Evolutionary conservation across 345 rosid genomes (phyloP).

Genomic region (Linum lewisii): DNA sequence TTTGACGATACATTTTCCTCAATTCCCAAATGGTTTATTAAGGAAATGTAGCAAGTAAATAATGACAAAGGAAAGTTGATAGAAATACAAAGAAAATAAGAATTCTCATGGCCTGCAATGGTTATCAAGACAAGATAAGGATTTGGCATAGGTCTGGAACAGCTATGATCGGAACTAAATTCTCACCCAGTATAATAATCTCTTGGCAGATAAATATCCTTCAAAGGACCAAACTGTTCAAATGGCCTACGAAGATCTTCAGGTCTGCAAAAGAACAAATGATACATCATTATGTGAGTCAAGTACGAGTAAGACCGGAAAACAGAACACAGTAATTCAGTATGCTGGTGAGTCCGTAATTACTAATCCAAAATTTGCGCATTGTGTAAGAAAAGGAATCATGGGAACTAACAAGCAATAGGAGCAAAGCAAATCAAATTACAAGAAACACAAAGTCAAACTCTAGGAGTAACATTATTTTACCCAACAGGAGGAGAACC

Average conservation of each 20-base stretch:
- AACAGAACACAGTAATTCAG: neutral
- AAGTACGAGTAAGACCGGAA: neutral
- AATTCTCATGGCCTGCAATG: neutral
- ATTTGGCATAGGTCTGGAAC: neutral
- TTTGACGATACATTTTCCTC: neutral
- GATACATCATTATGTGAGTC: neutral
- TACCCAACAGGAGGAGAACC: neutral
- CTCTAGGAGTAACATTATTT: neutral
- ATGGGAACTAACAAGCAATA: neutral
- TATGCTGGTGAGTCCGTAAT: neutral
- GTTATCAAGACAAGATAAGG: neutral
- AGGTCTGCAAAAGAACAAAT: neutral
- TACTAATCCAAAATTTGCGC: neutral
- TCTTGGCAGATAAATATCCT: conserved; percentile 3
- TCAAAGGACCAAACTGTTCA: conserved; percentile 5
- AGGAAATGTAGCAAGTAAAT: neutral
- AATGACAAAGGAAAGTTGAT: neutral
- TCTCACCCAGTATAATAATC: conserved; percentile 6
- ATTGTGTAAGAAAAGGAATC: neutral
- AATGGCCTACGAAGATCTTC: conserved; percentile 3
- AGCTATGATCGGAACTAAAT: neutral
- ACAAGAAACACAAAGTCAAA: neutral
- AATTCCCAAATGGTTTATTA: neutral
- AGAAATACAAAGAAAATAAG: neutral
- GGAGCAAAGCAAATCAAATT: neutral